Percentiles rank a stretch among this genome's conserved stretches.
Evolutionary conservation across 306 rosid genomes (phyloP).

Genomic region (Citrullus colocynthis): DNA sequence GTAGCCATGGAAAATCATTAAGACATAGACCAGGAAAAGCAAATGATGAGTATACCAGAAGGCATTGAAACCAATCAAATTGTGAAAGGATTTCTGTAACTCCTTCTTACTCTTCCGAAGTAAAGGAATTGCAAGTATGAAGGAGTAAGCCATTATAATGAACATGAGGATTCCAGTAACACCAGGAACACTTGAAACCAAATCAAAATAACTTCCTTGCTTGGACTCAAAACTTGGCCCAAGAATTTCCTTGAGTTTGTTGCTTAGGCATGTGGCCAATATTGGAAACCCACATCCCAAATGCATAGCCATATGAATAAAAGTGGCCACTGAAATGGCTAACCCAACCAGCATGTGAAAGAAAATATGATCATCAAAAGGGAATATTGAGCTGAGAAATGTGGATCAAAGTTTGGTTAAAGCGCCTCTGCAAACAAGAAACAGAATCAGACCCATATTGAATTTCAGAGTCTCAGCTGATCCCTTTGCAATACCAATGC

Average conservation of each 20-base stretch:
- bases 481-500: conserved; percentile 42
- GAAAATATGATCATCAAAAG: conserved; percentile 48
- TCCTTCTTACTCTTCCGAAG: conserved; percentile 29
- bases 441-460: conserved; percentile 44
- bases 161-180: conserved; percentile 44
- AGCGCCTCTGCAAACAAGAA: conserved; percentile 47
- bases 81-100: conserved; percentile 16
- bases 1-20: conserved; percentile 41
- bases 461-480: conserved; percentile 48
- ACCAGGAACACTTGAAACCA: conserved; percentile 27
- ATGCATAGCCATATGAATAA: conserved; percentile 26
- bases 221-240: conserved; percentile 14
- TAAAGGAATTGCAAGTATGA: conserved; percentile 38
- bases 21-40: conserved; percentile 30
- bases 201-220: conserved; percentile 20
- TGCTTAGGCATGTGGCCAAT: conserved; percentile 10
- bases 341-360: conserved; percentile 38
- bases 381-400: conserved; percentile 29
- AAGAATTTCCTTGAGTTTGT: conserved; percentile 16
- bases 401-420: conserved; percentile 33
- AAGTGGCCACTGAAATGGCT: conserved; percentile 33
- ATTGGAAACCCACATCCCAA: conserved; percentile 48
- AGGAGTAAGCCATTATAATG: conserved; percentile 33
- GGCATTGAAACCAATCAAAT: conserved; percentile 45
- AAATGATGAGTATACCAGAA: conserved; percentile 65